A percentile compares a stretch with the other conserved stretches of the same genome.
These are phyloP conservation scores for Climacium dendroides DNA, from an alignment of 225 moss, liverwort and hornwort species.

Conservation along the genomic window DNA sequence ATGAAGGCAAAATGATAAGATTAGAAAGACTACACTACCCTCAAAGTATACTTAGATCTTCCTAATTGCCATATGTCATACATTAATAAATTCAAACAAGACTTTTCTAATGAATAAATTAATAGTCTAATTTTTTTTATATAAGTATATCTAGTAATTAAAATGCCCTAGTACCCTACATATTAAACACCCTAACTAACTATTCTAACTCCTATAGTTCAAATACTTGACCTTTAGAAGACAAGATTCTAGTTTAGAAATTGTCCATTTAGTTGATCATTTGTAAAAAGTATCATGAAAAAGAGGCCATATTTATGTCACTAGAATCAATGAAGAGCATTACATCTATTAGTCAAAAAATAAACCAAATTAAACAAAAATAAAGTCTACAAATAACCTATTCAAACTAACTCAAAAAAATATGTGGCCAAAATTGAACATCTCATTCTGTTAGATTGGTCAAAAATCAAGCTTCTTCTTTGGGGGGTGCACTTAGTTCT, in stretches of 20 bases:
- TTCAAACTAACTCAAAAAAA: too few species aligned
- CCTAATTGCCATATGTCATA: background rate
- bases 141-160: background rate
- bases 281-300: background rate
- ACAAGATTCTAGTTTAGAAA: background rate
- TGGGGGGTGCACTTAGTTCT: too few species aligned
- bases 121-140: background rate
- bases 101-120: background rate
- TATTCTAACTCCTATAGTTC: background rate
- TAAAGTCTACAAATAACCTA: too few species aligned
- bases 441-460: too few species aligned
- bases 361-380: background rate
- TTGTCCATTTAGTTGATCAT: too few species aligned
- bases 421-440: too few species aligned
- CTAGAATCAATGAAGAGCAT: too few species aligned
- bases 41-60: background rate
- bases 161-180: background rate
- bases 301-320: background rate
- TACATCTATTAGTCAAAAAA: rapidly evolving
- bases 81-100: background rate
- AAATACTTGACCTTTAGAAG: background rate
- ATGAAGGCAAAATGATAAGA: too few species aligned
- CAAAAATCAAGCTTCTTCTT: too few species aligned
- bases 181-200: background rate
- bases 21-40: too few species aligned